Conservation (phyloP, 202 grass and related monocot genomes). For the Bolboschoenoplectus hybrid region DNA sequence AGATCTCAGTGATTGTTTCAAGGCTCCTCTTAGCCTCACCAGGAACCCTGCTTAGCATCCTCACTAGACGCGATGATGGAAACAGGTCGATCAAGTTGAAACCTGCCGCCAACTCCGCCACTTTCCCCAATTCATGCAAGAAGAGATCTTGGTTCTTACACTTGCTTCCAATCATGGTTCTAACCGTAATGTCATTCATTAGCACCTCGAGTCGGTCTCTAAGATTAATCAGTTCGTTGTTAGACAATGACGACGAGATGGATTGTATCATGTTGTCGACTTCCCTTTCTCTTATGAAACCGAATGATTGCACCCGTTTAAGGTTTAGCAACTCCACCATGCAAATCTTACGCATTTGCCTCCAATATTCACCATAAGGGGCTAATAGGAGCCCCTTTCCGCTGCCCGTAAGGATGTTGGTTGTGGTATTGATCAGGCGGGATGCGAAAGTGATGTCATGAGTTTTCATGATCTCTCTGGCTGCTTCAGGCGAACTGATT, state of each 20-base stretch:
- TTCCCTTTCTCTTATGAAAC: slow-evolving; percentile 63
- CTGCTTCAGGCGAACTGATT: slow-evolving; percentile 40
- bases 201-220: slow-evolving; percentile 34
- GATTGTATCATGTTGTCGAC: slow-evolving; percentile 45
- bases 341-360: slow-evolving; percentile 67
- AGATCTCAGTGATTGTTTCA: slow-evolving; percentile 40
- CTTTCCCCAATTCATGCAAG: slow-evolving; percentile 30
- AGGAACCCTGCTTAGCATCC: slow-evolving; percentile 40
- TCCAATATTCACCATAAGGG: slow-evolving; percentile 62
- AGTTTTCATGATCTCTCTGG: slow-evolving; percentile 37
- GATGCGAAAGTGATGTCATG: slow-evolving; percentile 38
- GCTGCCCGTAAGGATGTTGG: slow-evolving; percentile 30
- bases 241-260: background rate
- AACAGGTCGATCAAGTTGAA: slow-evolving; percentile 67
- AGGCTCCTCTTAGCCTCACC: slow-evolving; percentile 41
- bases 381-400: slow-evolving; percentile 45
- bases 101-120: slow-evolving; percentile 31
- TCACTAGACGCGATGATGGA: slow-evolving; percentile 51
- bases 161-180: slow-evolving; percentile 57
- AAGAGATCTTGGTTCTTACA: slow-evolving; percentile 60
- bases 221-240: slow-evolving; percentile 34
- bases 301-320: slow-evolving; percentile 57
- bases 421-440: slow-evolving; percentile 26
- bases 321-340: slow-evolving; percentile 58
- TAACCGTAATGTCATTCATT: slow-evolving; percentile 43